These are phyloP conservation scores for Aspergillus terreus DNA, from an alignment of 2,329 filamentous ascomycete genomes.

Conservation along the genomic window DNA sequence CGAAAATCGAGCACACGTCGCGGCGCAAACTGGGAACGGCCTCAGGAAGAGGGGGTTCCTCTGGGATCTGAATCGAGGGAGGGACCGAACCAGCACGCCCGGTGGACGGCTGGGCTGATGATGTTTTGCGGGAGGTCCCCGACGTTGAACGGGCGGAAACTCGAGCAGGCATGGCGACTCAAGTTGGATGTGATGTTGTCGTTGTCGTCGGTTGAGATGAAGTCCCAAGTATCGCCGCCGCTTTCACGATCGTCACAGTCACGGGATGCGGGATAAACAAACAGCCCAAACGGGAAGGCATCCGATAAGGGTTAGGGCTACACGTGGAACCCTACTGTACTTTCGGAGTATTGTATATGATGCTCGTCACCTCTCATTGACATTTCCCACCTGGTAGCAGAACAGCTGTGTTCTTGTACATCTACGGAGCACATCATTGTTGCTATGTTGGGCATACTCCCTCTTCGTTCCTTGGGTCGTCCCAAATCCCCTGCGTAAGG, in stretches of 20 bases:
- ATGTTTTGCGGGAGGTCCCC: slow-evolving; percentile 32
- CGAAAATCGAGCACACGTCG: slow-evolving; percentile 69
- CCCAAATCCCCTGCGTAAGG: too few relatives aligned
- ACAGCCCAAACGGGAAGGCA: slow-evolving; percentile 35
- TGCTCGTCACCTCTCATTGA: too few relatives aligned
- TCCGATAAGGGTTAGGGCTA: slow-evolving; percentile 31
- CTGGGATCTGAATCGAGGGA: slow-evolving; percentile 51
- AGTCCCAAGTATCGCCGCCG: neutral
- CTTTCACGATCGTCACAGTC: slow-evolving; percentile 10
- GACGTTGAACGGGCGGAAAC: slow-evolving; percentile 37
- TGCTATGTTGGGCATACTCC: too few relatives aligned
- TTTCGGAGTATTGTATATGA: too few relatives aligned
- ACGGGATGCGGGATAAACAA: slow-evolving; percentile 34
- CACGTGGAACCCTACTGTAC: slow-evolving; percentile 15
- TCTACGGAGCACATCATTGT: too few relatives aligned
- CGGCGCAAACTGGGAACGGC: slow-evolving; percentile 59
- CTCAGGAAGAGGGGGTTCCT: slow-evolving; percentile 52
- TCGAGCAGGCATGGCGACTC: slow-evolving; percentile 37
- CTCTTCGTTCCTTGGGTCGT: too few relatives aligned
- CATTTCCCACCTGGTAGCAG: too few relatives aligned
- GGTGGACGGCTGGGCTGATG: slow-evolving; percentile 68
- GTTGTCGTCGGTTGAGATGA: neutral
- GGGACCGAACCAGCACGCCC: slow-evolving; percentile 65
- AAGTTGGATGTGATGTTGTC: slow-evolving; percentile 2
- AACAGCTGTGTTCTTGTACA: too few relatives aligned